Evolutionary conservation across 2,329 filamentous ascomycete genomes (phyloP).

Genomic region (Fusarium oligoseptatum): DNA sequence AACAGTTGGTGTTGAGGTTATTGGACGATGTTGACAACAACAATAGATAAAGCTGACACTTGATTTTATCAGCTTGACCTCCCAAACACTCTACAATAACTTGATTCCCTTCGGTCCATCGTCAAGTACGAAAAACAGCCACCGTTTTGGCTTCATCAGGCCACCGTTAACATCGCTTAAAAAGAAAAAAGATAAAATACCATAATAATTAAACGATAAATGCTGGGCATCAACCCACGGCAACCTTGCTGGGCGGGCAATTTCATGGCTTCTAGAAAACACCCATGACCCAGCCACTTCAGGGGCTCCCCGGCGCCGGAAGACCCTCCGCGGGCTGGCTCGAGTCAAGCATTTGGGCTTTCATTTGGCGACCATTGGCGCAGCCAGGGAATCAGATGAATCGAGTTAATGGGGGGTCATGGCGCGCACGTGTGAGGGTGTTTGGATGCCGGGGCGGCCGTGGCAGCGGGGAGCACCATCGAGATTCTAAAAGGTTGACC

Average conservation of each 20-base stretch:
- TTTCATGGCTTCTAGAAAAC: slow-evolving; percentile 46
- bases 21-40: background rate
- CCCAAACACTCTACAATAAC: background rate
- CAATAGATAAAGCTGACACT: background rate
- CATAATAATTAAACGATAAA: slow-evolving; percentile 31
- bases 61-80: background rate
- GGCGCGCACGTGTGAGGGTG: slow-evolving; percentile 40
- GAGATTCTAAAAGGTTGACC: slow-evolving; percentile 25
- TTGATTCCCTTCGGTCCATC: background rate
- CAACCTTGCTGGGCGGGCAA: slow-evolving; percentile 23
- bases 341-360: slow-evolving; percentile 35
- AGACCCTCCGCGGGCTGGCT: slow-evolving; percentile 37
- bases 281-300: slow-evolving; percentile 34
- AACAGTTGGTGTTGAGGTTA: background rate
- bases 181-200: slow-evolving; percentile 28
- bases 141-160: slow-evolving; percentile 35
- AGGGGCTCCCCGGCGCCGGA: slow-evolving; percentile 40
- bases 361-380: slow-evolving; percentile 22
- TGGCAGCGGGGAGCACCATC: slow-evolving; percentile 11
- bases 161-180: slow-evolving; percentile 34
- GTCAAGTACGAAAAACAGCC: slow-evolving; percentile 25
- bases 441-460: slow-evolving; percentile 24
- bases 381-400: slow-evolving; percentile 30
- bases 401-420: slow-evolving; percentile 25
- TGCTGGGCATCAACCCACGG: slow-evolving; percentile 30